Base-by-base conservation (phyloP, 2,329 filamentous ascomycete genomes). In the Xylariaceae sp. region DNA sequence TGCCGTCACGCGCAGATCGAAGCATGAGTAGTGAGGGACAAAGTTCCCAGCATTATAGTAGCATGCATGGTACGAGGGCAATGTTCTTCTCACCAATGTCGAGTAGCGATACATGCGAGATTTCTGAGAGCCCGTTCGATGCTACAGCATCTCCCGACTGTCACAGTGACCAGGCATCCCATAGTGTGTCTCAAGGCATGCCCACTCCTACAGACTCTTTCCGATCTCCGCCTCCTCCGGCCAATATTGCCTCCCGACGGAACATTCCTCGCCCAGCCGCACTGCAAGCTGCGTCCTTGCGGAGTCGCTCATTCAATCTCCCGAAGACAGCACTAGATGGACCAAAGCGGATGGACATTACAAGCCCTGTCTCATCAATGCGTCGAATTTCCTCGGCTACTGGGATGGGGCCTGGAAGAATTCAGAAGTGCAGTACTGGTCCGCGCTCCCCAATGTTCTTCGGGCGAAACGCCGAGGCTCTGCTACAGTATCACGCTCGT, bases 161-260 rank as follows among this genome's bases (percentile, higher is more conserved):
- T 16, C 60, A 62, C 50, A 57, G 46, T 12, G 61, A 62, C 9
- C 61, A 62, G 41, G 14, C 57, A 6, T 56, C 60, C 11, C 37
- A 61, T 12, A 6, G 59, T 23, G 34, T 59, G 11, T 53, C 54
- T 23, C 65, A 64, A 47, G 66, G 63, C 39, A 65, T 68, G 49
- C 65, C 65, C 23, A 68, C 62, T 14, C 62, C 73, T 4, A 65
- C 67, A 2, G 73, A 75, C 43, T 69, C 76, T 24, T 73, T 82
- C 65, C 79, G 76, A 63, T 82, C 82, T 1, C 77, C 81, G 0
- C 78, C 80, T 9, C 76, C 77, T 8, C 76, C 78, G 0, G 75
- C 81, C 52, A 82, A 85, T 63, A 81, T 85, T 58, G 83, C 82
- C 14, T 78, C 78, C 16, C 78, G 83, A 41, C 77, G 83, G 49